Percentiles rank a stretch among this genome's conserved stretches.
These are phyloP conservation scores for Penicillium frequentans DNA, from an alignment of 2,329 filamentous ascomycete genomes.

Conservation along the genomic window DNA sequence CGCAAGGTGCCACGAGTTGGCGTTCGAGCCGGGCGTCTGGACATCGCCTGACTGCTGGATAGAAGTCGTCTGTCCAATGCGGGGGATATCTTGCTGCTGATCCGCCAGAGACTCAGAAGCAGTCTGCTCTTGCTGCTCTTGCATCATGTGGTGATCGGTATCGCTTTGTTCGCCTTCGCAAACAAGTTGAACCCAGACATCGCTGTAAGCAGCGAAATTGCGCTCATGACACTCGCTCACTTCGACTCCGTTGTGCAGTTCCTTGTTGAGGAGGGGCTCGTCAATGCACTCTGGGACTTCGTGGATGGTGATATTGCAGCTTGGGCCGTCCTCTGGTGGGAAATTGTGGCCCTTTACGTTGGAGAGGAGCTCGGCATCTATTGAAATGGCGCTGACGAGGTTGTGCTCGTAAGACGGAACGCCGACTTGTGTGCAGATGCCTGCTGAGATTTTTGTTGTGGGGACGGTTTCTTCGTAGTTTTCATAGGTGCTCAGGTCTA, in stretches of 20 bases:
- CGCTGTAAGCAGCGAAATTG: constrained; percentile 24
- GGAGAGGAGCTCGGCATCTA: constrained; percentile 26
- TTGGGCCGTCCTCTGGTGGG: constrained; percentile 8
- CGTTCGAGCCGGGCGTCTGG: constrained; percentile 22
- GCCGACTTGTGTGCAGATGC: constrained; percentile 26
- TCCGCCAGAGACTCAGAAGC: constrained; percentile 4
- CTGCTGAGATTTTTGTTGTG: constrained; percentile 21
- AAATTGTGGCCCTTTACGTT: constrained; percentile 14
- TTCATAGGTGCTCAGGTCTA: constrained; percentile 22
- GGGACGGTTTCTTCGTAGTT: constrained; percentile 25
- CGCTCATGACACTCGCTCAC: constrained; percentile 26
- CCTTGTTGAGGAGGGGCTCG: constrained; percentile 25
- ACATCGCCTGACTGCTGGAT: constrained; percentile 10
- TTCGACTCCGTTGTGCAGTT: constrained; percentile 21
- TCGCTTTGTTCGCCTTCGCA: constrained; percentile 20
- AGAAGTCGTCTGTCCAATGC: constrained; percentile 9
- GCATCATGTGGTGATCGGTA: not conserved
- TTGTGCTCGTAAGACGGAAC: constrained; percentile 25
- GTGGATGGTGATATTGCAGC: constrained; percentile 34
- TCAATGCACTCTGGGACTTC: constrained; percentile 34
- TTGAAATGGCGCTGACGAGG: constrained; percentile 28
- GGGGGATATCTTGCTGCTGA: constrained; percentile 7
- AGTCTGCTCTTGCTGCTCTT: not conserved
- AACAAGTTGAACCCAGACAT: constrained; percentile 33
- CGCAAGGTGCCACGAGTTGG: constrained; percentile 17